A percentile compares a stretch with the other conserved stretches of the same genome.
Conservation (phyloP, 1,139 yeast genomes). For the Suhomyces yuchorum region DNA sequence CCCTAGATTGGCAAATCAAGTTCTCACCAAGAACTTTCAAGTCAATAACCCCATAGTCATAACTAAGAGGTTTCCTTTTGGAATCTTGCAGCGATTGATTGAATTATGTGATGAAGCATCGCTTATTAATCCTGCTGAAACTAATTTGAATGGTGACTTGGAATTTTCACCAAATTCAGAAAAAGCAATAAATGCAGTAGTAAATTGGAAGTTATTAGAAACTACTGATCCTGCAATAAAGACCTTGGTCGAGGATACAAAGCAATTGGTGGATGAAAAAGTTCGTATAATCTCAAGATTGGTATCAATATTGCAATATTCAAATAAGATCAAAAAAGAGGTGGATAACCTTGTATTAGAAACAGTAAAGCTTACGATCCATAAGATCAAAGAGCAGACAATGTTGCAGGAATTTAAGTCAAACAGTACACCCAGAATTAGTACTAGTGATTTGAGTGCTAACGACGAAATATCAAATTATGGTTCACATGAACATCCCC, state of each 20-base stretch:
- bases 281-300: conserved; percentile 74
- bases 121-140: conserved; percentile 64
- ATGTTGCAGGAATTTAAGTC: conserved; percentile 23
- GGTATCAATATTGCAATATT: conserved; percentile 74
- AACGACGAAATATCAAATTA: conserved; percentile 6
- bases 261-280: conserved; percentile 60
- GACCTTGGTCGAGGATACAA: conserved; percentile 69
- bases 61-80: conserved; percentile 59
- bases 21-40: conserved; percentile 21
- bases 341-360: conserved; percentile 72
- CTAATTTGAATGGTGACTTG: conserved; percentile 31
- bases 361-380: conserved; percentile 67
- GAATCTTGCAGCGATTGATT: conserved; percentile 60
- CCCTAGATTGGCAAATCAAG: conserved; percentile 27
- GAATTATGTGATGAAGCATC: conserved; percentile 80
- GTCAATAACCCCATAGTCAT: conserved; percentile 20
- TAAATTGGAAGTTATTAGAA: conserved; percentile 56
- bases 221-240: conserved; percentile 67
- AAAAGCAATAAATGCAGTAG: conserved; percentile 58
- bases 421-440: conserved; percentile 12
- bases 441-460: conserved; percentile 6
- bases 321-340: conserved; percentile 79
- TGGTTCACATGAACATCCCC: conserved; percentile 8
- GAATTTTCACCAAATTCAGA: conserved; percentile 73
- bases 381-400: conserved; percentile 49